Evolutionary conservation across 345 rosid species (phyloP).

Genomic region (Gossypium rotundifolium): DNA sequence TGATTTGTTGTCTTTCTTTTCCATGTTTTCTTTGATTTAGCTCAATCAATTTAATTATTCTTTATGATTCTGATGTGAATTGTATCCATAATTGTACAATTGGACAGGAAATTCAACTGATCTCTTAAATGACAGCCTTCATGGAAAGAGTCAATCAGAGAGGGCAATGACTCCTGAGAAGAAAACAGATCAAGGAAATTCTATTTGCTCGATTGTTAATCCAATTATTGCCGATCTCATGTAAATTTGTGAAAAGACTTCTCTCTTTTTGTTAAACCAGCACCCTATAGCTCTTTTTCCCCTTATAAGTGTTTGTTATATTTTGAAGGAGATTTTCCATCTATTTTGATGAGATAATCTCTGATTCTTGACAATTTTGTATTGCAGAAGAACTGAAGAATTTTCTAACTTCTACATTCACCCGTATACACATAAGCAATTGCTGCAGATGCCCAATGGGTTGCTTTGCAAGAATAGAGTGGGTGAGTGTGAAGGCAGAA

Average conservation of each 20-base stretch:
- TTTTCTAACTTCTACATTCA: conserved; percentile 46
- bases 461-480: conserved; percentile 22
- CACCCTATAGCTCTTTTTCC: neutral
- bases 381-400: conserved; percentile 40
- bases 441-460: conserved; percentile 37
- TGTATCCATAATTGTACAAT: conserved; percentile 1
- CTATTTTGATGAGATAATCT: neutral
- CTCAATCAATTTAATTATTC: neutral
- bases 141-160: conserved; percentile 28
- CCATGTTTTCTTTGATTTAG: neutral
- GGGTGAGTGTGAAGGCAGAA: conserved; percentile 28
- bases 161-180: conserved; percentile 19
- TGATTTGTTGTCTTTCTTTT: neutral
- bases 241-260: conserved; percentile 33
- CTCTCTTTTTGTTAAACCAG: neutral
- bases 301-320: too few relatives aligned
- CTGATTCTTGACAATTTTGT: conserved; percentile 12
- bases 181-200: conserved; percentile 22
- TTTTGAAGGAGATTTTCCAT: neutral
- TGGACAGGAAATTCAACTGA: conserved; percentile 33
- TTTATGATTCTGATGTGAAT: neutral
- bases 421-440: conserved; percentile 41
- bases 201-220: conserved; percentile 22
- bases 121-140: conserved; percentile 26
- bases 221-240: conserved; percentile 32